Evolutionary conservation across 768 basidiomycete genomes (phyloP), one percentile per base, ranked within the genome.

Genomic region (Galerina marginata): DNA sequence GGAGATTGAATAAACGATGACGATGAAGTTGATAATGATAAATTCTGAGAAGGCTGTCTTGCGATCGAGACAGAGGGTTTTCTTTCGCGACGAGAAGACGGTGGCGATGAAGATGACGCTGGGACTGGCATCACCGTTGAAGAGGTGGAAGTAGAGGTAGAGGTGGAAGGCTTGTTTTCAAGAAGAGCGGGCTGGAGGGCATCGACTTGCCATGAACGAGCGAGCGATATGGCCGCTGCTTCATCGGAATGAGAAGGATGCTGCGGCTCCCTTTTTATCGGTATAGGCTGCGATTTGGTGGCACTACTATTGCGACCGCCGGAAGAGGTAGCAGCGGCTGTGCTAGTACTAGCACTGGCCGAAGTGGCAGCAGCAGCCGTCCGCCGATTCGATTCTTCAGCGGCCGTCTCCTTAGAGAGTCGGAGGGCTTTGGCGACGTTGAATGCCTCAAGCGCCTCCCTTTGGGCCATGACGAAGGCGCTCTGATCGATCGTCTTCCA

Each of bases 391-490:
- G 65, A 38, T 51, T 74, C 73, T 14, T 46, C 44, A 7, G 64
- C 65, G 5, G 73, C 75, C 1, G 69, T 68, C 54, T 69, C 57
- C 59, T 74, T 62, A 2, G 72, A 74, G 12, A 68, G 64, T 2
- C 64, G 61, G 15, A 76, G 47, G 2, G 72, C 73, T 36, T 67
- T 69, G 25, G 69, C 69, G 29, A 76, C 55, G 54, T 75, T 70
- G 56, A 68, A 67, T 14, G 67, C 71, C 57, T 71, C 68, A 25
- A 74, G 64, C 29, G 74, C 74, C 14, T 71, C 67, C 9, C 66
- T 54, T 61, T 76, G 75, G 0, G 72, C 72, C 7, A 67, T 51
- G 40, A 76, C 60, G 56, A 72, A 74, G 0, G 69, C 64, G n/a
- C 58, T 67, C 58, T 71, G 69, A 61, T 73, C 71, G 50, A 65